Evolutionary conservation across 179 eudicot genomes (phyloP).

Genomic region (Dionaea muscipula): DNA sequence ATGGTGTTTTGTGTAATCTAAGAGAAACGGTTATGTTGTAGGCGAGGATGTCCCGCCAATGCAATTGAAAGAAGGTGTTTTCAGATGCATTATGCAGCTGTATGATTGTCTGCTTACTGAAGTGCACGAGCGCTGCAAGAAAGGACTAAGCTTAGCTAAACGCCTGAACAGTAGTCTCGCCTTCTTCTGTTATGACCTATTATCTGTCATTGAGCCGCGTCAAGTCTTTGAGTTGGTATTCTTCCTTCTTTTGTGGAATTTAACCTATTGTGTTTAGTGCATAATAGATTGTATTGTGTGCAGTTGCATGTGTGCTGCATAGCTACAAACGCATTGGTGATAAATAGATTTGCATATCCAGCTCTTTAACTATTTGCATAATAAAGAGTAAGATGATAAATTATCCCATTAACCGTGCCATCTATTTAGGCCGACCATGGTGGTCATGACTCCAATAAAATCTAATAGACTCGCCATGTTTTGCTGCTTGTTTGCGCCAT

Average conservation of each 20-base stretch:
- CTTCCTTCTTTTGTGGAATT: conserved; percentile 12
- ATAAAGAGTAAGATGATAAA: too few relatives aligned
- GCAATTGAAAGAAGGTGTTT: conserved; percentile 96
- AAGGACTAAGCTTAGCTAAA: conserved; percentile 87
- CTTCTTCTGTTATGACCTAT: conserved; percentile 90
- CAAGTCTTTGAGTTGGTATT: conserved; percentile 98
- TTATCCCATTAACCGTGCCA: too few relatives aligned
- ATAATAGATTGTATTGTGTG: too few relatives aligned
- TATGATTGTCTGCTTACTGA: conserved; percentile 97
- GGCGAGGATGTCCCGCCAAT: conserved; percentile 98
- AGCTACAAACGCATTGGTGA: too few relatives aligned
- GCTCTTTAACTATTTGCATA: too few relatives aligned
- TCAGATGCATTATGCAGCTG: conserved; percentile 87
- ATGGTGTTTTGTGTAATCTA: background rate
- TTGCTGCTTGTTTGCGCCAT: too few relatives aligned
- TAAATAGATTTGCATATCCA: too few relatives aligned
- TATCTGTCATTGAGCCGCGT: conserved; percentile 92
- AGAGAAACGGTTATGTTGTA: conserved; percentile 18
- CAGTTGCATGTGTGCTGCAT: too few relatives aligned
- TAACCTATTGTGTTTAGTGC: too few relatives aligned
- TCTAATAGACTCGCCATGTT: too few relatives aligned
- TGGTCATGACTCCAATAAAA: too few relatives aligned
- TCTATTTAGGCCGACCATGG: too few relatives aligned
- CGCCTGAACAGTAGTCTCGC: conserved; percentile 91
- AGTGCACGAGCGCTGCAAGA: conserved; percentile 99